Evolutionary conservation across 2,329 filamentous ascomycete species (phyloP), one percentile per base, ranked within the genome.

Genomic region (Colletotrichum orbiculare): DNA sequence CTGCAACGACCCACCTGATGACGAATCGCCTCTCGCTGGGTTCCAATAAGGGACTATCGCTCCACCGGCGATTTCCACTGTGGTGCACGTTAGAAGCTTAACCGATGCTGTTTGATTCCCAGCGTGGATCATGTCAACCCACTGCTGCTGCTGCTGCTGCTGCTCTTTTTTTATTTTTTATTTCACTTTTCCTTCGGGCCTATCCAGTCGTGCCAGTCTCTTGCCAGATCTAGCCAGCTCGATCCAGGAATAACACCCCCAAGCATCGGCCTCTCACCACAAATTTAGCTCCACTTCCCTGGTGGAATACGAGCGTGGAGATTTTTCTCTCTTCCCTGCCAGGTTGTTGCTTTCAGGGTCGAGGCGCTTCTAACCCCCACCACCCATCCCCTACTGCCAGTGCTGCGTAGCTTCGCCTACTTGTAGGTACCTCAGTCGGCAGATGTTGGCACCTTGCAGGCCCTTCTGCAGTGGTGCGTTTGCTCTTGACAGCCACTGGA

Each of bases 51-150:
- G 10, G 37, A 34, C 46, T 56, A 65, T 62, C 62, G 12, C 52
- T 57, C 62, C 46, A 62, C 47, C 41, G 15, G 12, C 25, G 25
- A 34, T 47, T 12, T 11, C 45, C 46, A 55, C 35, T 13, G 12
- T 8, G 17, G 62, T 47, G 52, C 50, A 62, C 56, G 62, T 65
- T 65, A 65, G 62, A 65, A 65, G 62, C 58, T 65, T 65, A 62
- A 65, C 52, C 37, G 38, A 13, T 38, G n/a, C 47, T 47, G 11
- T 38, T 41, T 56, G n/a, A 17, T 48, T 61, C 62, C 62, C 53
- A 56, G 62, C 58, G 58, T 62, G 52, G 62, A 65, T 65, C 62
- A 53, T 35, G 10, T 43, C 41, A 39, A 37, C 37, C 42, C 46
- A 56, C 55, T 12, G 46, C 42, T 6, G 42, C 55, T 34, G 38